Conservation (phyloP, 805 yeast genomes). For the Metschnikowia colocasiae region DNA sequence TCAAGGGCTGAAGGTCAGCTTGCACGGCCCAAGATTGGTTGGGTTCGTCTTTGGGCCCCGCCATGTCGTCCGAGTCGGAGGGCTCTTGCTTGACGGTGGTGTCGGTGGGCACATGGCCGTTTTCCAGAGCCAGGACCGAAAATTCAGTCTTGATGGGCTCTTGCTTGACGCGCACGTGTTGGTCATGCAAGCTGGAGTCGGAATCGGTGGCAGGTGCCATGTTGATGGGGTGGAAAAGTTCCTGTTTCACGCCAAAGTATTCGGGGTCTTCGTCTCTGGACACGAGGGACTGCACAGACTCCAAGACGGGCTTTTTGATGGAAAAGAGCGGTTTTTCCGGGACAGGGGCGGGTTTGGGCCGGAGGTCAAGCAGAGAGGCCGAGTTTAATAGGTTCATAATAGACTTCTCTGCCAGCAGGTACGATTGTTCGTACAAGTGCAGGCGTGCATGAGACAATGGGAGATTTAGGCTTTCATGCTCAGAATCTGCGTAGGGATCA, state of each 20-base stretch:
- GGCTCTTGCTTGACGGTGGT: constrained; percentile 6
- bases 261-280: background rate
- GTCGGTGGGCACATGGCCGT: background rate
- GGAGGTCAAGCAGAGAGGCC: constrained; percentile 14
- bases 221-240: background rate
- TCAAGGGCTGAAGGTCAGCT: background rate
- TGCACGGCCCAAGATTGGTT: background rate
- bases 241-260: background rate
- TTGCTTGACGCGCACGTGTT: background rate
- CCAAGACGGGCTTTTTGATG: background rate
- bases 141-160: background rate
- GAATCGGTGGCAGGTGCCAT: background rate
- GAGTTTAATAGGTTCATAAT: constrained; percentile 37
- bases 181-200: background rate
- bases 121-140: background rate
- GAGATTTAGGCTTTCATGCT: background rate
- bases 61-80: background rate
- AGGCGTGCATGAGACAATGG: constrained; percentile 1
- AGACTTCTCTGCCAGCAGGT: constrained; percentile 38
- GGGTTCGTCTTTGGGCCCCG: background rate
- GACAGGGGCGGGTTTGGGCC: background rate
- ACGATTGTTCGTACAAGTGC: constrained; percentile 12
- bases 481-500: background rate
- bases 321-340: background rate
- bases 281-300: constrained; percentile 1